Conservation (phyloP, 2,329 filamentous ascomycete genomes). For the Colletotrichum liriopes region DNA sequence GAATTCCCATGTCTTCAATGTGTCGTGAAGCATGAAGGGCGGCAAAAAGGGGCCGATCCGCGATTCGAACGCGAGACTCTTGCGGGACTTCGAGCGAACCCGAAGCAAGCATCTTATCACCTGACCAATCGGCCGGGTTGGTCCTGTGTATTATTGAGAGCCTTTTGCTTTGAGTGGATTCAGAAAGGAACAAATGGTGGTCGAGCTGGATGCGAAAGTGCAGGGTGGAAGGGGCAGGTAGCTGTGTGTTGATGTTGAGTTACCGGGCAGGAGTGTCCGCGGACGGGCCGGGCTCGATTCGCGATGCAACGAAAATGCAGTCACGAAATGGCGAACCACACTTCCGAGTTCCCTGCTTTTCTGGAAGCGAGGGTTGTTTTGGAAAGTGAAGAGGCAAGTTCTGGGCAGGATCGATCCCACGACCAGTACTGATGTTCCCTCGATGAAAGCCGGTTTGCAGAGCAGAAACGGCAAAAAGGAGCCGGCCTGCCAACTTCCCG, state of each 20-base stretch:
- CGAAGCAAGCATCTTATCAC: constrained; percentile 40
- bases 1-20: neutral
- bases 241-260: constrained; percentile 14
- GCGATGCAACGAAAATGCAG: neutral
- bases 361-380: neutral
- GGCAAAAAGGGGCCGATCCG: constrained; percentile 16
- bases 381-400: neutral
- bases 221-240: neutral
- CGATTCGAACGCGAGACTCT: constrained; percentile 27
- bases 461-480: neutral
- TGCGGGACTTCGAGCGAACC: constrained; percentile 21
- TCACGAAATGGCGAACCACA: neutral
- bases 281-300: neutral
- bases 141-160: neutral
- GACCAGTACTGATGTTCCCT: neutral
- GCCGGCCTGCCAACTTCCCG: neutral
- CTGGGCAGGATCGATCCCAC: neutral
- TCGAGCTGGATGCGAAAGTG: neutral
- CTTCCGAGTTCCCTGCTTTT: too few relatives aligned
- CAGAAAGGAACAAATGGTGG: neutral
- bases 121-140: constrained; percentile 23
- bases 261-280: constrained; percentile 5
- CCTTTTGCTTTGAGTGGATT: neutral
- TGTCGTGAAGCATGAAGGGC: too few relatives aligned
- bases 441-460: neutral